Evolutionary conservation across 1,139 yeast genomes (phyloP).

Genomic region (Kurtzmaniella quercitrusa): DNA sequence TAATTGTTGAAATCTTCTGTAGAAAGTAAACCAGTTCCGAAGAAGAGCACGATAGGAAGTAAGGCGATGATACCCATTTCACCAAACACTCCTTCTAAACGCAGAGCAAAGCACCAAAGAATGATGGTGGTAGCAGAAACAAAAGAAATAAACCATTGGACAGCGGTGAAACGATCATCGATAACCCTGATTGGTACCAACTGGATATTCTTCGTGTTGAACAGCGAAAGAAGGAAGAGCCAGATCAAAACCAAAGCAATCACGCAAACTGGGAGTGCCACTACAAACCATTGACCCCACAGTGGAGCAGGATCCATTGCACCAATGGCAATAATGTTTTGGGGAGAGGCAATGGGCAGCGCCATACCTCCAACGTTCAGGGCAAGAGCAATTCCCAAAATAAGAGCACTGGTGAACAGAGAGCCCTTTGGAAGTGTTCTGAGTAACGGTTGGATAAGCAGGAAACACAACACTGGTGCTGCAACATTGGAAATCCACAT

Average conservation of each 20-base stretch:
- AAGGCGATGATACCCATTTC: conserved; percentile 70
- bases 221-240: conserved; percentile 53
- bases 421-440: conserved; percentile 61
- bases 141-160: conserved; percentile 61
- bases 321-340: conserved; percentile 70
- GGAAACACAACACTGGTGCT: conserved; percentile 70
- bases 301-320: conserved; percentile 63
- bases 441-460: conserved; percentile 60
- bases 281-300: conserved; percentile 77
- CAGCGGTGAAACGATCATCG: conserved; percentile 52
- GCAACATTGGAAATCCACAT: conserved; percentile 84
- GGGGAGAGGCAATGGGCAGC: conserved; percentile 78
- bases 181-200: conserved; percentile 53
- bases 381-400: conserved; percentile 68
- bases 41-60: conserved; percentile 60
- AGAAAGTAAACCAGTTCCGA: conserved; percentile 64
- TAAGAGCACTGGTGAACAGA: conserved; percentile 58
- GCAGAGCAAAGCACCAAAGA: conserved; percentile 67
- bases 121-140: conserved; percentile 54
- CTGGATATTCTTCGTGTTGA: conserved; percentile 40
- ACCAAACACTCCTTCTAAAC: conserved; percentile 54
- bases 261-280: conserved; percentile 62
- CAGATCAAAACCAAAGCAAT: conserved; percentile 52
- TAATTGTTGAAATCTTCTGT: conserved; percentile 67
- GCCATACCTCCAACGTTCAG: conserved; percentile 78